These are phyloP conservation scores for Licmophora abbreviata DNA, from an alignment of 108 stramenopile species.

Conservation along the genomic window DNA sequence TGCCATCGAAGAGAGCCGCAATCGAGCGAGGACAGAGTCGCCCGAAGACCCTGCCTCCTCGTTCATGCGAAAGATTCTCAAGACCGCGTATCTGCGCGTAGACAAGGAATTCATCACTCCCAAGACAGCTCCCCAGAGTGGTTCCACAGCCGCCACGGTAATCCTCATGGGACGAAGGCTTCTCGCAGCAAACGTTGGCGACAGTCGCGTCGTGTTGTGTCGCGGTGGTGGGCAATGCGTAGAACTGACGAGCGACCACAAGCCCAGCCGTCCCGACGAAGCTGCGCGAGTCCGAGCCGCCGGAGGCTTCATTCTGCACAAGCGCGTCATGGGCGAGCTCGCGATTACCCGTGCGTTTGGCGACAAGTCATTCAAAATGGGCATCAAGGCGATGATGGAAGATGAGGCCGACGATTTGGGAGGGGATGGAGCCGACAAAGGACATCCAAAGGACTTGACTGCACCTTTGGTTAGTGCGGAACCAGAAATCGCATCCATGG, in stretches of 20 bases:
- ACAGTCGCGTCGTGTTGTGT: conserved; percentile 88
- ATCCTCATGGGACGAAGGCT: conserved; percentile 85
- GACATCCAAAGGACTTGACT: conserved; percentile 71
- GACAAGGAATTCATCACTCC: conserved; percentile 92
- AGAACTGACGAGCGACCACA: conserved; percentile 94
- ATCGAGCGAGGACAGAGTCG: conserved; percentile 48
- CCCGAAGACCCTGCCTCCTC: conserved; percentile 84
- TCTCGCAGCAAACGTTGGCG: conserved; percentile 96
- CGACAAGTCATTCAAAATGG: conserved; percentile 96
- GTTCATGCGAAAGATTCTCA: conserved; percentile 82
- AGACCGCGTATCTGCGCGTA: conserved; percentile 77
- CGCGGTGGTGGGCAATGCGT: conserved; percentile 84
- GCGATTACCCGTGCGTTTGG: conserved; percentile 97
- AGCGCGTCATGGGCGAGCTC: conserved; percentile 96
- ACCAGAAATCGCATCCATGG: conserved; percentile 89
- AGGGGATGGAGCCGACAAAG: conserved; percentile 58
- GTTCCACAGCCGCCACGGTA: conserved; percentile 90
- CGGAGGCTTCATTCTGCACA: conserved; percentile 93
- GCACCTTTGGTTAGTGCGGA: conserved; percentile 88
- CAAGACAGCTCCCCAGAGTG: conserved; percentile 81
- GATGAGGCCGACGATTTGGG: conserved; percentile 76
- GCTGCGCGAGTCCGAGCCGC: conserved; percentile 89
- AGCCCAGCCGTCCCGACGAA: conserved; percentile 93
- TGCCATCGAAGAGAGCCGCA: conserved; percentile 71
- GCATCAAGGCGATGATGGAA: conserved; percentile 88